Percentiles rank a stretch among this genome's conserved stretches.
Evolutionary conservation across 495 filamentous ascomycete species (phyloP).

Genomic region (Hypoxylon rickii): DNA sequence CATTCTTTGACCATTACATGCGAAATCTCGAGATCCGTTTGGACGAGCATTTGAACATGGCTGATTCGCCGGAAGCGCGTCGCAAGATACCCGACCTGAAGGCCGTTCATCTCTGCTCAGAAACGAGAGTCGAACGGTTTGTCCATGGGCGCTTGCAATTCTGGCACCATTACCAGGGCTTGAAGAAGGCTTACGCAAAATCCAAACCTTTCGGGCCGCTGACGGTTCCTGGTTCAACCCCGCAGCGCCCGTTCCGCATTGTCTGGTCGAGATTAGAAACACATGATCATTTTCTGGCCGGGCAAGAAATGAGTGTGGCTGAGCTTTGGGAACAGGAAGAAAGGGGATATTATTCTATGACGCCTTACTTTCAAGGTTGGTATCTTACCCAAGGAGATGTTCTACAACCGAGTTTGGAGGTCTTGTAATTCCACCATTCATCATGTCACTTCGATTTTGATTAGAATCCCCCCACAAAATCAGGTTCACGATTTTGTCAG

Average conservation of each 20-base stretch:
- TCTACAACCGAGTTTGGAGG: not conserved
- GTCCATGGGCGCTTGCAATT: constrained; percentile 2
- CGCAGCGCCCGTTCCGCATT: not conserved
- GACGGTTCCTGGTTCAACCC: not conserved
- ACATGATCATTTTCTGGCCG: not conserved
- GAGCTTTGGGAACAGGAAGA: not conserved
- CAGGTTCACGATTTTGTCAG: too few relatives aligned
- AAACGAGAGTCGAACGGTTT: not conserved
- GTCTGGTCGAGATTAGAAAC: not conserved
- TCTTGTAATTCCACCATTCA: not conserved
- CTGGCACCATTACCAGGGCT: constrained; percentile 7
- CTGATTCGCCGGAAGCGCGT: not conserved
- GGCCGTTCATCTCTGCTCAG: constrained; percentile 2
- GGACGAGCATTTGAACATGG: not conserved
- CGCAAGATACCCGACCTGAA: not conserved
- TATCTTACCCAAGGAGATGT: not conserved
- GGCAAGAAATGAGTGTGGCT: not conserved
- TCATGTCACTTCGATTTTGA: too few relatives aligned
- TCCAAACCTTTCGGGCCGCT: not conserved
- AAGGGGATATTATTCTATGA: not conserved
- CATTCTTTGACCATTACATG: constrained; percentile 6
- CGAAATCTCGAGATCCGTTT: too few relatives aligned
- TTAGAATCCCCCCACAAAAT: too few relatives aligned
- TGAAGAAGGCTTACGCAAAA: constrained; percentile 2
- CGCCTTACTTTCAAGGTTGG: not conserved